phyloP scores from a whole-genome alignment of 106 monocot species.

The Dendrobium nobile region DNA sequence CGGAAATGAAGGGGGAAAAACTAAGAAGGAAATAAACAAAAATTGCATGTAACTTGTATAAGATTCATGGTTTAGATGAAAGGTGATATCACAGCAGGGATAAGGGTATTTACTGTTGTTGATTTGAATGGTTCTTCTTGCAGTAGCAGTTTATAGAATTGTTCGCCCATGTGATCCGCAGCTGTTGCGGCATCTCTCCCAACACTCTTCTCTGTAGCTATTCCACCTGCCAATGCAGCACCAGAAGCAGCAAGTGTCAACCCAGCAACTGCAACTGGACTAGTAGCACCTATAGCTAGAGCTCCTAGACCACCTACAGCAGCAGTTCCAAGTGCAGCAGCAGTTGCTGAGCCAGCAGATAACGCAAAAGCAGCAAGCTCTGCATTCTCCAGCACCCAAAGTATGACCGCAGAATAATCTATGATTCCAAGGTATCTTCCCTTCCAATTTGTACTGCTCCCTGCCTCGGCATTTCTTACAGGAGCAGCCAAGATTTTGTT shows the following conservation, averaged over 20 bases:
- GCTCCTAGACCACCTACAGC: constrained; percentile 59
- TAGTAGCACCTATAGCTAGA: constrained; percentile 41
- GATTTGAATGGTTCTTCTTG: constrained; percentile 89
- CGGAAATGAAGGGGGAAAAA: background rate
- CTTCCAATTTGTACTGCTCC: constrained; percentile 35
- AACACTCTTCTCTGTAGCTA: constrained; percentile 43
- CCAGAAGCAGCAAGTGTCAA: constrained; percentile 54
- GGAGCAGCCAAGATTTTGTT: constrained; percentile 83
- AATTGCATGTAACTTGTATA: background rate
- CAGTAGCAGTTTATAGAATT: constrained; percentile 58
- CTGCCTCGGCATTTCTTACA: constrained; percentile 45
- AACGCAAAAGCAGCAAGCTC: constrained; percentile 70
- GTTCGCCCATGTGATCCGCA: constrained; percentile 57
- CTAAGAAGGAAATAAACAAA: background rate
- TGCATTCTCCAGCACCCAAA: constrained; percentile 88
- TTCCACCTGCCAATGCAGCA: constrained; percentile 64
- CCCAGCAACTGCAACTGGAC: constrained; percentile 63
- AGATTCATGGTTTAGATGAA: background rate
- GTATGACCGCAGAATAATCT: constrained; percentile 75
- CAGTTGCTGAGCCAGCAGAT: constrained; percentile 59
- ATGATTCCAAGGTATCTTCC: constrained; percentile 75
- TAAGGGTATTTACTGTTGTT: constrained; percentile 43
- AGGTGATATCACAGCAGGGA: background rate
- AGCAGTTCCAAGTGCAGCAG: constrained; percentile 60
- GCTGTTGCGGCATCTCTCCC: constrained; percentile 51